Evolutionary conservation across 1,284 basidiomycete genomes (phyloP), one percentile per base, ranked within the genome.

Genomic region (Singerocomus inundabilis): DNA sequence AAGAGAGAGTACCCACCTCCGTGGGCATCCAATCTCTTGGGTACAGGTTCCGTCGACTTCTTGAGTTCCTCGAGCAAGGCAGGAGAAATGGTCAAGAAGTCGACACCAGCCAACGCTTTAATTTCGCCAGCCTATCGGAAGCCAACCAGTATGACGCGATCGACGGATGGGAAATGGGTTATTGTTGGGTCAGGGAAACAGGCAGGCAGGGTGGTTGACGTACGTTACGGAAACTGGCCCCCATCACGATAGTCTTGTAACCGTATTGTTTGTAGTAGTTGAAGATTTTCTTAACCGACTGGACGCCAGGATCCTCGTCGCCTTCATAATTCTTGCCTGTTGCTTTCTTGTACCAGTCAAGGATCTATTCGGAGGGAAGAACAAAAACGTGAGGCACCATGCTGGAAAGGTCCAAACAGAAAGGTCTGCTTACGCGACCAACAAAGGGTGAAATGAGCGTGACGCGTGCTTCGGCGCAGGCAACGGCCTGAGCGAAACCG

Each of bases 241-340:
- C 96, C 96, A 99, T 99, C 72, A 99, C 95, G 71, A 98, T 98
- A 61, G 96, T 99, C 69, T 95, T 93, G 85, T 98, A 98, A 57
- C 84, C 82, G 76, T 99, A 83, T 73, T 97, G 93, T 81, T 99
- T 99, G 86, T 98, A 99, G 81, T 98, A 98, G 81, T 93, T 91
- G 85, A 89, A 99, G 78, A 98, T 99, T 74, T 82, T 88, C 79
- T 91, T 87, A 56, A 99, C 96, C 35, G 93, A 96, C 70, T 84
- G 72, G 59, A 99, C 96, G 80, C 96, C 96, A n/a, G 96, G 96
- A 79, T 99, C 96, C 46, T 85, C 82, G 52, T 91, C 89, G 51
- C 90, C 91, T 58, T 85, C 81, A 78, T 92, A 97, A 68, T 77
- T 80, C 76, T 88, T 84, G 49, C 92, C 91, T 58, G 87, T 91